These are phyloP conservation scores for Yarrowia keelungensis DNA, from an alignment of 805 yeast species.

Conservation along the genomic window DNA sequence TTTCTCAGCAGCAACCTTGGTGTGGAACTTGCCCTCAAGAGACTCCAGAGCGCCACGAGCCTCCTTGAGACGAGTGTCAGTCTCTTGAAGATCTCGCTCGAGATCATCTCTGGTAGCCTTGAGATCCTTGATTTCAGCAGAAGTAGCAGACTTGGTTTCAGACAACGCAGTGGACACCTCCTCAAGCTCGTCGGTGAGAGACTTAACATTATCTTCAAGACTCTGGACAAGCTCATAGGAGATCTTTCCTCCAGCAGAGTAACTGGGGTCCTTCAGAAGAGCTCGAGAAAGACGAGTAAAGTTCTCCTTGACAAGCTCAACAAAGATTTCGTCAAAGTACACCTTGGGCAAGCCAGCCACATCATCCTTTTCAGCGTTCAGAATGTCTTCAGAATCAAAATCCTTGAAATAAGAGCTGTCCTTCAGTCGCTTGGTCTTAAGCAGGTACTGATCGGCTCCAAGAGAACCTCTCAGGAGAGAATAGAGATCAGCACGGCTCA, in stretches of 20 bases:
- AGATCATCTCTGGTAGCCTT: constrained; percentile 45
- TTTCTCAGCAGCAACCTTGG: constrained; percentile 33
- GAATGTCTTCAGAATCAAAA: constrained; percentile 60
- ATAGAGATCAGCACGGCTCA: constrained; percentile 63
- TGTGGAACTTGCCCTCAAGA: constrained; percentile 40
- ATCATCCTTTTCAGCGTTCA: constrained; percentile 66
- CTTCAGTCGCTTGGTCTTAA: constrained; percentile 75
- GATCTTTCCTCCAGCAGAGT: constrained; percentile 71
- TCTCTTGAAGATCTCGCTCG: constrained; percentile 51
- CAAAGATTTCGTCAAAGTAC: constrained; percentile 70
- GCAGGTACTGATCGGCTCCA: constrained; percentile 79
- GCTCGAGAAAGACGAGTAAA: constrained; percentile 71
- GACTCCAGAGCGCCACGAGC: constrained; percentile 22
- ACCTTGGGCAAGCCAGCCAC: constrained; percentile 84
- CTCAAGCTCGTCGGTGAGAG: constrained; percentile 42
- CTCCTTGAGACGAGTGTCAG: constrained; percentile 48
- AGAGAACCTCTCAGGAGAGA: constrained; percentile 69
- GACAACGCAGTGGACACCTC: constrained; percentile 45
- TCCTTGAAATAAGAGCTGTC: constrained; percentile 63
- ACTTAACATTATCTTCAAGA: constrained; percentile 47
- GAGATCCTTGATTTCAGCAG: constrained; percentile 46
- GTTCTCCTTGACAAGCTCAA: constrained; percentile 71
- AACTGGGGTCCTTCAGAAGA: constrained; percentile 72
- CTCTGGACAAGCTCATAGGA: constrained; percentile 64
- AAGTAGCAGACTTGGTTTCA: constrained; percentile 45